Base-by-base conservation (phyloP, 129 eudicot genomes). In the Dittrichia graveolens region DNA sequence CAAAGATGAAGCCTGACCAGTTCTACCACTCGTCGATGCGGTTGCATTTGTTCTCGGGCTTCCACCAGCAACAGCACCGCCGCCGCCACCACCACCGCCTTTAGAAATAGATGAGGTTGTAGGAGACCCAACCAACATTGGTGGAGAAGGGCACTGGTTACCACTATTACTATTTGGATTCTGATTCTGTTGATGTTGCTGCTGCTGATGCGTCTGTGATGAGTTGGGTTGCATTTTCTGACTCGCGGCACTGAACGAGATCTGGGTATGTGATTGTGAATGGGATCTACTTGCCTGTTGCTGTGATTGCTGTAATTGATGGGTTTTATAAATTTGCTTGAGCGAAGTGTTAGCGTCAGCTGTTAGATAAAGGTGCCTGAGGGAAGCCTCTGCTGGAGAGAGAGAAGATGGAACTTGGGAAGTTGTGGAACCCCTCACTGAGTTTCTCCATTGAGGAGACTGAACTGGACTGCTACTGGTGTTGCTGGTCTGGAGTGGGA, bases 391-490 rank as follows among this genome's bases (percentile, higher is more conserved):
- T 61, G 92, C 76, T 0, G 88, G 67, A 39, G 81, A 16, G 18
- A 75, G 49, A 5, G 90, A 75, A 6, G 90, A 79, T 54, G 89
- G 85, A 72, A 73, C 88, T 81, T 94, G 96, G 7, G 95, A 66
- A 11, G 86, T 37, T 16, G 87, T 12, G 10, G 85, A 69, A 8
- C 91, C 83, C 72, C 92, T 81, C 1, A 70, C 52, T 0, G 96
- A 76, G 68, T 82, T 85, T 71, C 88, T 90, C 98, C 96, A 94
- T 60, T 94, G 98, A 3, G 92, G 87, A 9, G 96, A 93, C 65
- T 94, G 98, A 6, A 78, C 53, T 0, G 91, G 83, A 44, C 85
- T 69, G 35, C 76, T 75, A 80, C 58, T 71, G 15, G 65, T 24
- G 65, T 83, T 88, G 77, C 75, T 81, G 63, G 72, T 82, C 65